Conservation (phyloP, 1,284 basidiomycete species). For the Ceratobasidium sp. region DNA sequence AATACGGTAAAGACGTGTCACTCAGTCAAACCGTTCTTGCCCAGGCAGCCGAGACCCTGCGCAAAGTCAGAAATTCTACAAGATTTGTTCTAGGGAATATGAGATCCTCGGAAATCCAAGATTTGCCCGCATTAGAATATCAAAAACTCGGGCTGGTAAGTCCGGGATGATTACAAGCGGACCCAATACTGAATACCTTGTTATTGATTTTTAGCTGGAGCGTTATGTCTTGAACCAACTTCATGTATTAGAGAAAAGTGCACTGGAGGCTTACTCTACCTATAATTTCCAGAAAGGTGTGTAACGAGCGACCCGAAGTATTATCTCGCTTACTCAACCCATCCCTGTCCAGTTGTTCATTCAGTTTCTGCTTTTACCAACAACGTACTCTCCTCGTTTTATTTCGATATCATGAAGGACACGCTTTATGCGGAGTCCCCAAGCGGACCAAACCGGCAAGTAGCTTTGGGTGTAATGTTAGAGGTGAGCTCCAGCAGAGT, state of each 20-base stretch:
- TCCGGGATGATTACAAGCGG: constrained; percentile 41
- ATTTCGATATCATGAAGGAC: constrained; percentile 93
- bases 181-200: constrained; percentile 12
- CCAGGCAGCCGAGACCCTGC: constrained; percentile 76
- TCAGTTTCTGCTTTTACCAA: constrained; percentile 71
- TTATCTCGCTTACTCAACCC: neutral
- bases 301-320: constrained; percentile 33
- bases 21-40: constrained; percentile 80
- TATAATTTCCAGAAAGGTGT: constrained; percentile 87
- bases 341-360: constrained; percentile 57
- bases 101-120: constrained; percentile 49
- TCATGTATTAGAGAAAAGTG: constrained; percentile 69
- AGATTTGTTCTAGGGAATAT: constrained; percentile 91
- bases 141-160: constrained; percentile 68
- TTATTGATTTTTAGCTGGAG: constrained; percentile 63
- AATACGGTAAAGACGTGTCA: constrained; percentile 87
- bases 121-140: constrained; percentile 40
- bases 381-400: constrained; percentile 70
- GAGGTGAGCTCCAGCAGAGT: constrained; percentile 56
- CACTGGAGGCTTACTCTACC: constrained; percentile 69
- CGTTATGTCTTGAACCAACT: constrained; percentile 86
- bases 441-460: constrained; percentile 62
- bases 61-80: constrained; percentile 86
- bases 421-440: constrained; percentile 77
- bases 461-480: constrained; percentile 73